phyloP scores from a whole-genome alignment of 139 green algal genomes.

The Eudorina sp. region DNA sequence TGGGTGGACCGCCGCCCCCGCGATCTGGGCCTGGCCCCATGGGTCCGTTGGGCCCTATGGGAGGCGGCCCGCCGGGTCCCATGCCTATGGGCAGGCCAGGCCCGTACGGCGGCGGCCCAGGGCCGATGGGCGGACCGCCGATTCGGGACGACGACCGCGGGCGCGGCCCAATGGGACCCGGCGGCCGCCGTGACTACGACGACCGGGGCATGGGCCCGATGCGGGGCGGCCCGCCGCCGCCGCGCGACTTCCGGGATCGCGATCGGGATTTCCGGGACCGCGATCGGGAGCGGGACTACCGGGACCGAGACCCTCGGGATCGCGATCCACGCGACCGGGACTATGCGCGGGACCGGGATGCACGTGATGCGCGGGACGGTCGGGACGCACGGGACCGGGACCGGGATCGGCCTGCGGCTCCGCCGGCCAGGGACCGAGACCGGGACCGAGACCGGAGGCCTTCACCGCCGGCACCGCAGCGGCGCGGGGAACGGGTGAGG shows the following conservation, averaged over 20 bases:
- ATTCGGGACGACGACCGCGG: slow-evolving; percentile 33
- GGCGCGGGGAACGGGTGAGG: too few species aligned
- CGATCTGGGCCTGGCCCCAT: background rate
- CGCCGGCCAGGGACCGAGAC: background rate
- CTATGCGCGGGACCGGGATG: background rate
- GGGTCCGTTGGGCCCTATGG: slow-evolving; percentile 28
- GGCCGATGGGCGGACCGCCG: background rate
- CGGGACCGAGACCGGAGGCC: slow-evolving; percentile 19
- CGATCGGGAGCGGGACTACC: slow-evolving; percentile 12
- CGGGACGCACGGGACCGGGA: slow-evolving; percentile 13
- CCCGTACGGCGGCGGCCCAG: background rate
- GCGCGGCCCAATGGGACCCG: background rate
- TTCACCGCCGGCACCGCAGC: slow-evolving; percentile 7
- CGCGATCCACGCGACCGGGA: slow-evolving; percentile 15
- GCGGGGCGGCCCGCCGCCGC: slow-evolving; percentile 15
- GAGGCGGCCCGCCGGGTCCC: background rate
- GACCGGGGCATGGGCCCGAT: slow-evolving; percentile 9
- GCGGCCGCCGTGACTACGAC: slow-evolving; percentile 22
- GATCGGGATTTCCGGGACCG: slow-evolving; percentile 24
- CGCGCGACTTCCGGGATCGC: background rate
- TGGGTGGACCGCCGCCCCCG: slow-evolving; percentile 3
- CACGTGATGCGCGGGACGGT: background rate
- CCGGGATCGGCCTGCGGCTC: background rate
- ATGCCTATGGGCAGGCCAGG: slow-evolving; percentile 3
- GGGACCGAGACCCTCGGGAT: slow-evolving; percentile 10